Evolutionary conservation across 495 filamentous ascomycete genomes (phyloP), one percentile per base, ranked within the genome.

Genomic region (Penicillium bovifimosum): DNA sequence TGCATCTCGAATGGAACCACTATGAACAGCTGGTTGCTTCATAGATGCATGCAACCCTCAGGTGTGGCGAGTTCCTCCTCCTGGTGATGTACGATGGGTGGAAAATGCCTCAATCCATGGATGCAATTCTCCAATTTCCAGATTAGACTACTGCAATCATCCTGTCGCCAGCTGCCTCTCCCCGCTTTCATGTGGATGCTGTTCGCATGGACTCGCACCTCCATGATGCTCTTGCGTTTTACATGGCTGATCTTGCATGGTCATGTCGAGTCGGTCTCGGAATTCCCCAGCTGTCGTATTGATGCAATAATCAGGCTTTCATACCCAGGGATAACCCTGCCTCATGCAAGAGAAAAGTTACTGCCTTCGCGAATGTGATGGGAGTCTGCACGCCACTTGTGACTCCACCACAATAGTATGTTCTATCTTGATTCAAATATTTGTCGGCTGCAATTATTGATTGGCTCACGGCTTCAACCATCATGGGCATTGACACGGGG

Each of bases 21-120:
- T 61, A 59, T 62, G 60, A 63, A 64, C 62, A 62, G 63, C 57
- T 54, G 60, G 63, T 62, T 64, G 69, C 63, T 69, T 70, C 67
- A 71, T 59, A 53, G 54, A 66, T 74, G 70, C 72, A 75, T 70
- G 66, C 63, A 68, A 54, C 65, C 64, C 59, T 64, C 52, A 63
- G 58, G 60, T 61, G 69, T 75, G 72, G 70, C 68, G 54, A 61
- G 41, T 59, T 64, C 40, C 54, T 65, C 55, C 60, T 48, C 46
- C 59, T 56, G 36, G 52, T 56, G 57, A 63, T 68, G 61, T 47
- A 65, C 54, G 53, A 65, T 35, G 47, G 54, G 59, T 49, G 42
- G 61, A 73, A 73, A 74, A 75, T 74, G 68, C 71, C 74, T 70
- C 74, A 76, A 53, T 61, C 34, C 54, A 62, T 64, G 58, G 59